Evolutionary conservation across 306 rosid species (phyloP), one percentile per base, ranked within the genome.

Genomic region (Rosa persica): DNA sequence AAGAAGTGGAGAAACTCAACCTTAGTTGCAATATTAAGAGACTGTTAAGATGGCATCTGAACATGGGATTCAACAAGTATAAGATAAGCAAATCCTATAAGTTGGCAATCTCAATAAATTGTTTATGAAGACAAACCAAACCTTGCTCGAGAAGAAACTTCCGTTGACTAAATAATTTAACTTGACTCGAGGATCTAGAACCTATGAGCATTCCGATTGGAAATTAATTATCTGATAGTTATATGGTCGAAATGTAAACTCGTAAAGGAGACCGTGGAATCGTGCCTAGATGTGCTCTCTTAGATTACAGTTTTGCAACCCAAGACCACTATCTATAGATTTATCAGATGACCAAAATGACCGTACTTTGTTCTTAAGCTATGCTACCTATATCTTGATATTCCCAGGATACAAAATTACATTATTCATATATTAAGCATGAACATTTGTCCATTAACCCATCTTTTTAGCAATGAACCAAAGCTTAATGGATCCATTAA

Each of bases 131-230:
- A 79, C 57, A 19, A 44, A 38, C 36, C 44, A n/a, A 70, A 42
- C 60, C 75, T 84, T 84, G 85, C 76, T 68, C 78, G n/a, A 75
- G 69, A 44, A 69, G 62, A 75, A 74, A 77, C 66, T 34, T 74
- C 71, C 58, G 48, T 77, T 81, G 83, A 69, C 79, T 75, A 42
- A 1, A 48, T 30, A 12, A 11, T 25, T 70, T 42, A 39, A 25
- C 27, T 19, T n/a, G 23, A n/a, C 30, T 72, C 25, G 34, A 70
- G 27, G 16, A 16, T 52, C 51, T 65, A 16, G 47, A 30, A 23
- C 9, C 73, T 6, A 25, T 23, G 23, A 49, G n/a, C 22, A 76
- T 19, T 58, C 8, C 64, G 46, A 43, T 43, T 43, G 8, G 46
- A 9, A 11, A 43, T 43, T 30, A 30, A 30, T 30, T 30, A 61